These are phyloP conservation scores for Coemansia sp. DNA, from an alignment of 192 early-diverging fungal species.

Conservation along the genomic window DNA sequence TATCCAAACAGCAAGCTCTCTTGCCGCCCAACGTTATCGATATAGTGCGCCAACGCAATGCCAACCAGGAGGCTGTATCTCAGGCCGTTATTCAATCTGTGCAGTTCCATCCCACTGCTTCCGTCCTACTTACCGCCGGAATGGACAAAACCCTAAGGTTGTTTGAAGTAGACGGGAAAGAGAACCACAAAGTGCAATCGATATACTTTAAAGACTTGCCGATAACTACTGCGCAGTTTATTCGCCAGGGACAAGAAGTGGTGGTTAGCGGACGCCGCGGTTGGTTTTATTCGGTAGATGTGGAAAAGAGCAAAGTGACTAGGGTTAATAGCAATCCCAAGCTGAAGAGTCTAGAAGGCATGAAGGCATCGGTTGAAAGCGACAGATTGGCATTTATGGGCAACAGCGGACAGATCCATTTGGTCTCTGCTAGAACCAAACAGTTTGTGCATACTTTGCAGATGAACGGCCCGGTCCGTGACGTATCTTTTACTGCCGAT, in stretches of 20 bases:
- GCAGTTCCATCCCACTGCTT: conserved; percentile 86
- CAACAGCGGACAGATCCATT: conserved; percentile 74
- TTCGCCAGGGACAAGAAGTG: conserved; percentile 69
- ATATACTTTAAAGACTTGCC: conserved; percentile 88
- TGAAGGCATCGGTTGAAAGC: conserved; percentile 67
- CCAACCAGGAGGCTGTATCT: conserved; percentile 31
- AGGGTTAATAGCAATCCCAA: conserved; percentile 69
- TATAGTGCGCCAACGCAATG: conserved; percentile 32
- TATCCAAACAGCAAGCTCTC: conserved; percentile 10
- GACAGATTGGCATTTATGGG: conserved; percentile 77
- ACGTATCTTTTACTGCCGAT: conserved; percentile 77
- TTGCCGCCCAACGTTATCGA: conserved; percentile 23
- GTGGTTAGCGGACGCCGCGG: conserved; percentile 75
- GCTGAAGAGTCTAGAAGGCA: conserved; percentile 71
- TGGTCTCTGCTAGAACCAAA: conserved; percentile 75
- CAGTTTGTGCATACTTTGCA: conserved; percentile 86
- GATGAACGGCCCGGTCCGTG: conserved; percentile 79
- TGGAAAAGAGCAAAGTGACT: conserved; percentile 72
- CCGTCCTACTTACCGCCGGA: conserved; percentile 84
- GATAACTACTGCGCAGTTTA: conserved; percentile 74
- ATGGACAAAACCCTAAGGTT: conserved; percentile 84
- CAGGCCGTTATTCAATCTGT: conserved; percentile 65
- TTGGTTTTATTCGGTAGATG: conserved; percentile 81
- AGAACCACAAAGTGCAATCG: conserved; percentile 89
- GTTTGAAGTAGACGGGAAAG: conserved; percentile 88